Percentiles rank a stretch among this genome's conserved stretches.
phyloP scores from a whole-genome alignment of 139 green algal species.

The Tetraselmis chui region DNA sequence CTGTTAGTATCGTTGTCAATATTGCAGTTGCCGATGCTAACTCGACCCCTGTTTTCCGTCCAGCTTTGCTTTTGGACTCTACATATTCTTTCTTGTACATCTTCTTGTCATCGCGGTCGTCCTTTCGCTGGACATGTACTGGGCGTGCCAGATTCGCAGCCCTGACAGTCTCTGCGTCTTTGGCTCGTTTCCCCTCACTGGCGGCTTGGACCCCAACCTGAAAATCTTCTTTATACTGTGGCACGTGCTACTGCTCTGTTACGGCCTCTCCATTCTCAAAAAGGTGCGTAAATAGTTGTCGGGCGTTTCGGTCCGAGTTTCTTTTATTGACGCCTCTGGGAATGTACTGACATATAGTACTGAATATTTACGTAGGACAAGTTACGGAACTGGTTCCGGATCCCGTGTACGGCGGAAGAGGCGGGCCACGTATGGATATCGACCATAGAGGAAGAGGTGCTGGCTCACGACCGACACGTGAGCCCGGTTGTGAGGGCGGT shows the following conservation, averaged over 20 bases:
- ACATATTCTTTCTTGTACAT: neutral
- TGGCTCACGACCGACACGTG: neutral
- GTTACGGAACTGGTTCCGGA: neutral
- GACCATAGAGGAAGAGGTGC: neutral
- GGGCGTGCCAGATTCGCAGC: slow-evolving; percentile 8
- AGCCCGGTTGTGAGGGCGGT: neutral
- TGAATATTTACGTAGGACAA: too few species aligned
- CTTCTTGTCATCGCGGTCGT: neutral
- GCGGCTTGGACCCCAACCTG: slow-evolving; percentile 7
- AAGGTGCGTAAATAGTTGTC: neutral
- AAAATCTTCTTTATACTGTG: slow-evolving; percentile 14
- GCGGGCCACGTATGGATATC: neutral
- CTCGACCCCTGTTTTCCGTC: too few species aligned
- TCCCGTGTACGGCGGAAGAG: neutral
- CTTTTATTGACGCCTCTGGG: too few species aligned
- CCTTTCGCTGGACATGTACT: neutral
- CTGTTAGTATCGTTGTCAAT: too few species aligned
- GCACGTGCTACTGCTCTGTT: neutral
- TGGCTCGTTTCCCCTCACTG: slow-evolving; percentile 11
- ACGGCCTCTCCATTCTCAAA: neutral
- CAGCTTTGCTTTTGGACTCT: neutral
- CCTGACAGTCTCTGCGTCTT: slow-evolving; percentile 18
- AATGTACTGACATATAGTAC: too few species aligned
- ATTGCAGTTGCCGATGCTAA: too few species aligned
- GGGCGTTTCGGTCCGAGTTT: too few species aligned